A percentile compares a stretch with the other conserved stretches of the same genome.
Conservation (phyloP, 2,329 filamentous ascomycete species). For the Microcyclospora pomicola region DNA sequence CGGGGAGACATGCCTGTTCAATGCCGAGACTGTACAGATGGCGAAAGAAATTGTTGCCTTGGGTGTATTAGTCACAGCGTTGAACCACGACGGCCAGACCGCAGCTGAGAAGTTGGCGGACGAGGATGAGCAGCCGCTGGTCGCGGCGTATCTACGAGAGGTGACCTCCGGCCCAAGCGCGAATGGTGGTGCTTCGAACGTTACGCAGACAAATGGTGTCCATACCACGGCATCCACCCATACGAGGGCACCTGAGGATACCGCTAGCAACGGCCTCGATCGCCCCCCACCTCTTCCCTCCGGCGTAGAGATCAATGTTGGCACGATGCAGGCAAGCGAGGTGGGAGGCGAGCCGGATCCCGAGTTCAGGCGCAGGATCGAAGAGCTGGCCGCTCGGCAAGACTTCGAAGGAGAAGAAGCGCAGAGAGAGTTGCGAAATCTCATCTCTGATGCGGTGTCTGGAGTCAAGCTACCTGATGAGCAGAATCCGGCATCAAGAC, state of each 20-base stretch:
- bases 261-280: constrained; percentile 16
- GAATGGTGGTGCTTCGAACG: constrained; percentile 7
- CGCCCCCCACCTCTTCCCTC: constrained; percentile 53
- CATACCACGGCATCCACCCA: constrained; percentile 14
- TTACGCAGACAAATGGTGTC: constrained; percentile 14
- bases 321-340: constrained; percentile 50
- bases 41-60: constrained; percentile 71
- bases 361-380: constrained; percentile 73
- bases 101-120: constrained; percentile 66
- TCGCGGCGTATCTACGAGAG: constrained; percentile 55
- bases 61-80: constrained; percentile 49
- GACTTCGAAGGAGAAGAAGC: constrained; percentile 73
- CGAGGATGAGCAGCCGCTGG: constrained; percentile 64
- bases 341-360: constrained; percentile 54
- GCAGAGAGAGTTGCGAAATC: constrained; percentile 61
- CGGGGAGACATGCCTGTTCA: constrained; percentile 85
- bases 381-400: constrained; percentile 68
- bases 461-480: constrained; percentile 37
- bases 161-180: constrained; percentile 11
- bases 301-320: constrained; percentile 64
- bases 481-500: background rate
- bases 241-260: constrained; percentile 20
- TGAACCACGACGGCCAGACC: constrained; percentile 62
- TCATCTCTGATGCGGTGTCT: constrained; percentile 68
- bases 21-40: constrained; percentile 67